Conservation (phyloP, 192 early-diverging fungal species). For the Coemansia pectinata region DNA sequence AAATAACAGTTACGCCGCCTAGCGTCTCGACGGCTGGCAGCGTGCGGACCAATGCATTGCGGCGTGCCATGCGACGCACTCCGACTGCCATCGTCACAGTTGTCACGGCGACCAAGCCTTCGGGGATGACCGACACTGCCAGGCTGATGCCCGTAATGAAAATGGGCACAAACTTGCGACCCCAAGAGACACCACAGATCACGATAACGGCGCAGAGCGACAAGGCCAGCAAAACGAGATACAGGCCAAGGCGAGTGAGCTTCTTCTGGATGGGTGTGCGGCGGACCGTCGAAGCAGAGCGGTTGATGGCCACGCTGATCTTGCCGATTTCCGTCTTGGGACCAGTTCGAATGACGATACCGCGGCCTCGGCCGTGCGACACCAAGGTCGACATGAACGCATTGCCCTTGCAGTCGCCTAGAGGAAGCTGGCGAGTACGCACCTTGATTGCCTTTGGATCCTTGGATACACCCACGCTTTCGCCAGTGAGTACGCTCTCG, state of each 20-base stretch:
- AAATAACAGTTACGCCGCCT: slow-evolving; percentile 94
- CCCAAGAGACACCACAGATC: slow-evolving; percentile 75
- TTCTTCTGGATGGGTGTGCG: slow-evolving; percentile 73
- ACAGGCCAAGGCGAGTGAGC: slow-evolving; percentile 77
- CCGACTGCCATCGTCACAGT: slow-evolving; percentile 97
- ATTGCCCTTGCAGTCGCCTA: slow-evolving; percentile 94
- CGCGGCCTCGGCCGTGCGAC: slow-evolving; percentile 85
- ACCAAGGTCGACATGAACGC: slow-evolving; percentile 97
- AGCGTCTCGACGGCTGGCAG: slow-evolving; percentile 93
- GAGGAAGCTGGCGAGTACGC: slow-evolving; percentile 57
- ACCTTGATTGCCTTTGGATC: slow-evolving; percentile 56
- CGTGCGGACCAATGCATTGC: slow-evolving; percentile 89
- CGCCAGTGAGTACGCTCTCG: slow-evolving; percentile 73
- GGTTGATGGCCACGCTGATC: slow-evolving; percentile 85
- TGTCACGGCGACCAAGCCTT: slow-evolving; percentile 96
- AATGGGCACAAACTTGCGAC: slow-evolving; percentile 67
- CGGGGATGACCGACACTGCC: slow-evolving; percentile 96
- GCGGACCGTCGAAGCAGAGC: slow-evolving; percentile 53
- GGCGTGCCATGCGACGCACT: slow-evolving; percentile 88
- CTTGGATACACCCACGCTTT: slow-evolving; percentile 69
- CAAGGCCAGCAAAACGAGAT: slow-evolving; percentile 82
- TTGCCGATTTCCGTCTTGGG: slow-evolving; percentile 89
- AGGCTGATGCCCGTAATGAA: slow-evolving; percentile 84
- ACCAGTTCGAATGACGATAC: slow-evolving; percentile 91
- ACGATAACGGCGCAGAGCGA: slow-evolving; percentile 82